Base-by-base conservation (phyloP, 345 rosid species). In the Mangifera indica region DNA sequence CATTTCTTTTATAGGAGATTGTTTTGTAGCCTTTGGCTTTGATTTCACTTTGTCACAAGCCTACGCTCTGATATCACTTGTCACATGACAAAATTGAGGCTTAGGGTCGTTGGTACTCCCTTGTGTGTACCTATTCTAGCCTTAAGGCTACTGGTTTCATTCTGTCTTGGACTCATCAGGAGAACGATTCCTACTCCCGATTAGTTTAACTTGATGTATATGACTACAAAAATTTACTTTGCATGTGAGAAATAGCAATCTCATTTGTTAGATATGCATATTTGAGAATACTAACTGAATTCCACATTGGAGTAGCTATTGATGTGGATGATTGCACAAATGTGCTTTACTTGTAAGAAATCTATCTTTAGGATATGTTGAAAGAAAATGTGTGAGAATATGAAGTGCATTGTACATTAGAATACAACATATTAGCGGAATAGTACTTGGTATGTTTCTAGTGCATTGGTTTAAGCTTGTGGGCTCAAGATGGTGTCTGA, bases 291-390 rank as follows among this genome's bases (percentile, higher is more conserved):
- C 18, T 4, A 25, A 14, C 26, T 53, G 13, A 54, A 53, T 34
- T 15, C 71, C 59, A 20, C 58, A 10, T 56, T 24, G 20, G 21
- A 17, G 46, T 12, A 61, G 15, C 6, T 49, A 37, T 12, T 45
- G 15, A 7, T 44, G 55, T 69, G 59, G 54, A 53, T 44, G 46
- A 58, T 58, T 21, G 2, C n/a, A 22, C 21, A 24, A 40, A 60
- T 59, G 49, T 63, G 48, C 53, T 32, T 56, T 54, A 45, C 48
- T 14, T 49, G 55, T 40, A 29, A 69, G 66, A 53, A 69, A 74
- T 13, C 42, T 13, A 49, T 49, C 53, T 4, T 3, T 17, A 37
- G 0, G 11, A 32, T 32, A 22, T 61, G 10, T 61, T 34, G 25
- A 45, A 34, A 34, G 37, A 32, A 48, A 48, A n/a, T 6, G 13